phyloP scores from a whole-genome alignment of 441 rosid species.

The Adansonia madagascariensis region DNA sequence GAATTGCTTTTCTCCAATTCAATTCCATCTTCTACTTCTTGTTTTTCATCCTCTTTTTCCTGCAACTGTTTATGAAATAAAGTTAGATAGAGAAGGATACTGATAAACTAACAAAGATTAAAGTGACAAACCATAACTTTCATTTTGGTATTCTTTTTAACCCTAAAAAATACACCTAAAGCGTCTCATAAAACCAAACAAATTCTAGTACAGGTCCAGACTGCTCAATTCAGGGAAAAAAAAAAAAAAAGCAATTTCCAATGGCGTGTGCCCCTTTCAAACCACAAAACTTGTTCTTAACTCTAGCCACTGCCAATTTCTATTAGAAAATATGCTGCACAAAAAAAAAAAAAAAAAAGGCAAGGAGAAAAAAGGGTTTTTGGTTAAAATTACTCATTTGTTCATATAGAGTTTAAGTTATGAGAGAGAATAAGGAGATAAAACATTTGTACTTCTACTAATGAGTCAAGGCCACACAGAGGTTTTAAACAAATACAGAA shows the following conservation, averaged over 20 bases:
- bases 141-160: neutral
- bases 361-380: neutral
- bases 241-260: neutral
- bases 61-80: constrained; percentile 27
- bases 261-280: neutral
- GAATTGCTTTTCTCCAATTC: constrained; percentile 36
- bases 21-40: constrained; percentile 30
- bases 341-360: neutral
- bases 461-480: too few relatives aligned
- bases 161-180: neutral
- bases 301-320: neutral
- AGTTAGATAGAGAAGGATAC: constrained; percentile 7
- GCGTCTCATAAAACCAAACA: neutral
- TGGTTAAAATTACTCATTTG: constrained; percentile 10
- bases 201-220: neutral
- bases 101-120: constrained; percentile 5
- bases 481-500: neutral
- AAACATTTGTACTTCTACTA: too few relatives aligned
- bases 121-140: neutral
- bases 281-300: neutral
- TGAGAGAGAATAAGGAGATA: neutral
- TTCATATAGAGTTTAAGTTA: constrained; percentile 10
- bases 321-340: neutral
- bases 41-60: constrained; percentile 30
- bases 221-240: neutral